phyloP scores from a whole-genome alignment of 1,139 yeast genomes.

The Yamadazyma triangularis region DNA sequence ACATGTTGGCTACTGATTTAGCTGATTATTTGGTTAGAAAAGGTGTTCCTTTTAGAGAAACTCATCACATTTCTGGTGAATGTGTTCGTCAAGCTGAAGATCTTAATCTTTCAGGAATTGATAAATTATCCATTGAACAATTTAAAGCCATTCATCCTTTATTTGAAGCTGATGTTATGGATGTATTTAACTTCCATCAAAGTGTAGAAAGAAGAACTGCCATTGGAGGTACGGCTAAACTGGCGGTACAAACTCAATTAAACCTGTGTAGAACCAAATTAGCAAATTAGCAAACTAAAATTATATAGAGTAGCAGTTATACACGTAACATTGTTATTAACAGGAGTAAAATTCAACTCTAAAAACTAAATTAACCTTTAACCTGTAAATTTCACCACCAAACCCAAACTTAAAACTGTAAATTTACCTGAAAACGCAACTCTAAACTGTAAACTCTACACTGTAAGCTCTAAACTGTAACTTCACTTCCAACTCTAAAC shows the following conservation, averaged over 20 bases:
- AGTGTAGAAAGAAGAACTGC: slow-evolving; percentile 97
- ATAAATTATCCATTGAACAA: slow-evolving; percentile 72
- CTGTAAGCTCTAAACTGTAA: too few species aligned
- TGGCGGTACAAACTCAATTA: slow-evolving; percentile 80
- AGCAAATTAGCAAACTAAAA: too few species aligned
- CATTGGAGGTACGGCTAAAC: slow-evolving; percentile 93
- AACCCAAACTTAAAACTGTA: too few species aligned
- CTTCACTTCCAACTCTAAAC: too few species aligned
- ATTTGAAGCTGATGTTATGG: slow-evolving; percentile 75
- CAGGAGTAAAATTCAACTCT: too few species aligned
- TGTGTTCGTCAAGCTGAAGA: slow-evolving; percentile 92
- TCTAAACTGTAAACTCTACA: too few species aligned
- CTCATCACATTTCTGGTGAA: slow-evolving; percentile 97
- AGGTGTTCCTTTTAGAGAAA: slow-evolving; percentile 98
- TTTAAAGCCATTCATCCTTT: slow-evolving; percentile 74
- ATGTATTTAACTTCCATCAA: slow-evolving; percentile 83
- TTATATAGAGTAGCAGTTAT: too few species aligned
- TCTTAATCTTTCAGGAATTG: slow-evolving; percentile 68
- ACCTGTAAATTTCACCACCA: too few species aligned
- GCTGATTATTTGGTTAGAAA: slow-evolving; percentile 96
- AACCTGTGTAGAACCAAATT: too few species aligned
- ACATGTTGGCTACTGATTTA: slow-evolving; percentile 96
- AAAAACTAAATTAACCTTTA: too few species aligned
- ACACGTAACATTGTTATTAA: too few species aligned
- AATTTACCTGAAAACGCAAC: too few species aligned